These are phyloP conservation scores for Hepatocystis sp. DNA, from an alignment of 169 alveolate genomes.

Conservation along the genomic window DNA sequence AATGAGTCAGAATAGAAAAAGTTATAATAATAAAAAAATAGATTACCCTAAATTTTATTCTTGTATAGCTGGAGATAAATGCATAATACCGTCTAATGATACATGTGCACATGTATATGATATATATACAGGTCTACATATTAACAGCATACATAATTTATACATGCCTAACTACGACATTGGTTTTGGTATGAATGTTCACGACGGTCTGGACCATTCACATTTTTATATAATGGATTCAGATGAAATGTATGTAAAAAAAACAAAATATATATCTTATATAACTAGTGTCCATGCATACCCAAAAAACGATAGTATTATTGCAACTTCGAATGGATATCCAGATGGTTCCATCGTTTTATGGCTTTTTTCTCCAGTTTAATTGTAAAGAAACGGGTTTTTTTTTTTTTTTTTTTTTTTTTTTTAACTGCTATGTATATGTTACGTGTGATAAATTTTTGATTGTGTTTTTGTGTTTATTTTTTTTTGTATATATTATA, in stretches of 20 bases:
- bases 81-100: conserved; percentile 70
- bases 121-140: conserved; percentile 71
- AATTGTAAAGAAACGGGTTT: background rate
- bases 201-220: no score
- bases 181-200: no score
- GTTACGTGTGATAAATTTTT: no score
- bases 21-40: conserved; percentile 19
- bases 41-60: conserved; percentile 75
- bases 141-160: conserved; percentile 60
- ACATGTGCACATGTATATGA: conserved; percentile 78
- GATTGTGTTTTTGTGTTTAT: no score
- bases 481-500: no score
- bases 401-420: no score
- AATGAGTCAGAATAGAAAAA: no score
- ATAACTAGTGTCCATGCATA: conserved; percentile 74
- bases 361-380: conserved; percentile 65
- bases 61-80: conserved; percentile 75
- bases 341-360: conserved; percentile 76
- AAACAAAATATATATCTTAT: conserved; percentile 35
- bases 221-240: conserved; percentile 1
- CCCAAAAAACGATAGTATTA: conserved; percentile 71
- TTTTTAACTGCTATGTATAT: no score
- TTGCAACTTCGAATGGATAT: conserved; percentile 77
- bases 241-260: background rate
- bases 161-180: conserved; percentile 63